phyloP scores from a whole-genome alignment of 805 yeast genomes.

The Pichia thaimueangensis region DNA sequence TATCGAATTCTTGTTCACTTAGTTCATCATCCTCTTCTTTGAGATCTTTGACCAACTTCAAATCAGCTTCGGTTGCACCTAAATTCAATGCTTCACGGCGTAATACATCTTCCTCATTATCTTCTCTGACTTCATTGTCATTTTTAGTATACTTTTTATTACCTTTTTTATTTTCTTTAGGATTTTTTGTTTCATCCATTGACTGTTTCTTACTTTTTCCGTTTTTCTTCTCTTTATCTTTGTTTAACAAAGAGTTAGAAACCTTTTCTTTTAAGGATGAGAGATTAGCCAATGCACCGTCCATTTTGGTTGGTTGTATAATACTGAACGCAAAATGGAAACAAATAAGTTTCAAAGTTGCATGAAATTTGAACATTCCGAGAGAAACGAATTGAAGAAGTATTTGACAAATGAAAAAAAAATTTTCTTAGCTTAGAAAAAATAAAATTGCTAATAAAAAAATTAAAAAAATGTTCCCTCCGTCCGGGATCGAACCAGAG shows the following conservation, averaged over 20 bases:
- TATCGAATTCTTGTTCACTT: slow-evolving; percentile 48
- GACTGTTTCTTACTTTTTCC: slow-evolving; percentile 14
- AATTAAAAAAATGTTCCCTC: slow-evolving; percentile 9
- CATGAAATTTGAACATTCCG: too few species aligned
- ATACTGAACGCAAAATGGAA: background rate
- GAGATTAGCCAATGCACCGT: slow-evolving; percentile 38
- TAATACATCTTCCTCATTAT: slow-evolving; percentile 22
- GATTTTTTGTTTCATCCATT: slow-evolving; percentile 7
- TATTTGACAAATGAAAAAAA: background rate
- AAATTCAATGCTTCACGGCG: slow-evolving; percentile 71
- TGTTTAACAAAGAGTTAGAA: slow-evolving; percentile 40
- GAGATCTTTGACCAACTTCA: slow-evolving; percentile 53
- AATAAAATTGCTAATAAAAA: too few species aligned
- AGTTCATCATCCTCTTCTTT: slow-evolving; percentile 36
- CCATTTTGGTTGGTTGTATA: slow-evolving; percentile 30
- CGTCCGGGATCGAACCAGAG: slow-evolving; percentile 19
- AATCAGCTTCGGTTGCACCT: slow-evolving; percentile 84
- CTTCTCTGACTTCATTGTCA: too few species aligned
- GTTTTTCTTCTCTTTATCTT: slow-evolving; percentile 21
- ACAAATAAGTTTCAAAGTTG: background rate
- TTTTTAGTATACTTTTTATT: background rate
- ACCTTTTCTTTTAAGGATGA: slow-evolving; percentile 62
- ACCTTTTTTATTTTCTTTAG: background rate
- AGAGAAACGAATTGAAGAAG: too few species aligned
- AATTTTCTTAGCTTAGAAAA: too few species aligned